These are phyloP conservation scores for Microcyclospora pomicola DNA, from an alignment of 2,329 filamentous ascomycete species.

Conservation along the genomic window DNA sequence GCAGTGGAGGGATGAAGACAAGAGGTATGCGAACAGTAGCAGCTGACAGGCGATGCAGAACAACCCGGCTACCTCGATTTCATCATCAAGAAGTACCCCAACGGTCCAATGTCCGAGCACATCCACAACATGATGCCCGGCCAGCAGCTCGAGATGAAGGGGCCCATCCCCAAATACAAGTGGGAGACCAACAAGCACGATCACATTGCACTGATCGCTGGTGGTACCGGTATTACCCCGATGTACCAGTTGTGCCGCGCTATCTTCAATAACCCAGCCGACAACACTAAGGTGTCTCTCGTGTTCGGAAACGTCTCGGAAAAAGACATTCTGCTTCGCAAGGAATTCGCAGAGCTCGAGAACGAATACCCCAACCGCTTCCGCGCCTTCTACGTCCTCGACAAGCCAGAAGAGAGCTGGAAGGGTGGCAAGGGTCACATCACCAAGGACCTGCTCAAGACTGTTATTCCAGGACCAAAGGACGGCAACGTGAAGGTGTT, in stretches of 20 bases:
- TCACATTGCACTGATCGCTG: conserved; percentile 77
- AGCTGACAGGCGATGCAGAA: conserved; percentile 33
- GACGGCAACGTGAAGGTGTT: conserved; percentile 89
- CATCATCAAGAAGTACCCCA: conserved; percentile 80
- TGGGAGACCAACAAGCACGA: conserved; percentile 87
- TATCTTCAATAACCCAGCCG: conserved; percentile 91
- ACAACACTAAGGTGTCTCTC: conserved; percentile 95
- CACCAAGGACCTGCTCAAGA: conserved; percentile 86
- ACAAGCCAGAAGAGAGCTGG: conserved; percentile 72
- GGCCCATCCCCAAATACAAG: conserved; percentile 83
- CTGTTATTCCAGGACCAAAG: conserved; percentile 84
- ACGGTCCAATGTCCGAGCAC: conserved; percentile 83
- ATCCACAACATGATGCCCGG: conserved; percentile 71
- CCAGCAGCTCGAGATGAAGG: conserved; percentile 81
- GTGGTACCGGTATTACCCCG: conserved; percentile 90
- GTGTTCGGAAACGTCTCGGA: conserved; percentile 83
- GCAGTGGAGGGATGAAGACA: background rate
- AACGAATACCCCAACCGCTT: conserved; percentile 93
- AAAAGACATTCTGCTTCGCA: conserved; percentile 82
- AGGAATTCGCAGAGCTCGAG: conserved; percentile 73
- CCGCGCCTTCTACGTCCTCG: conserved; percentile 85
- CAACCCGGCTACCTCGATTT: conserved; percentile 72
- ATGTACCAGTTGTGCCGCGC: conserved; percentile 89
- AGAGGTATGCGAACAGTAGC: background rate
- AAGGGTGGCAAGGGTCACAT: conserved; percentile 64